A percentile compares a stretch with the other conserved stretches of the same genome.
Conservation (phyloP, 1,284 basidiomycete genomes). For the Neolentinus lepideus region DNA sequence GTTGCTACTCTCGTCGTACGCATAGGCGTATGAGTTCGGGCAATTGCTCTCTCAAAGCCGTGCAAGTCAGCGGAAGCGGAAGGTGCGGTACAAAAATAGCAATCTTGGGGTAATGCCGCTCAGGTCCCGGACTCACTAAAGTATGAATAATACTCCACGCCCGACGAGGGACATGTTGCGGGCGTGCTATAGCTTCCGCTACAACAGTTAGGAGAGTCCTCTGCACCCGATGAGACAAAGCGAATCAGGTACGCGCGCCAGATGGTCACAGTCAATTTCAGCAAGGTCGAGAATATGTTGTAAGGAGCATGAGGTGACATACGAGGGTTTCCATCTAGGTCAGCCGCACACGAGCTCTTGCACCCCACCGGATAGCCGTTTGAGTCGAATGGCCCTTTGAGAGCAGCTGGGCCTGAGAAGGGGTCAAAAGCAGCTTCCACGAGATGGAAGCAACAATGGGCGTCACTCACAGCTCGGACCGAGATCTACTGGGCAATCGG, state of each 20-base stretch:
- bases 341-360: constrained; percentile 50
- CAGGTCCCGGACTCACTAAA: constrained; percentile 33
- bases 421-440: not conserved
- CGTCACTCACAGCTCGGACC: constrained; percentile 32
- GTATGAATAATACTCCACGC: constrained; percentile 43
- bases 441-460: not conserved
- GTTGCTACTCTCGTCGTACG: constrained; percentile 45
- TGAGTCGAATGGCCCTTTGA: constrained; percentile 46
- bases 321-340: constrained; percentile 37
- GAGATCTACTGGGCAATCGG: constrained; percentile 48
- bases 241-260: not conserved
- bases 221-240: constrained; percentile 8
- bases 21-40: constrained; percentile 53
- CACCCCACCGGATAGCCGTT: constrained; percentile 48
- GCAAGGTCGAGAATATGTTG: not conserved
- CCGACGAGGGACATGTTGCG: constrained; percentile 39
- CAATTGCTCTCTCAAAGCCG: too few species aligned
- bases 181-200: constrained; percentile 40
- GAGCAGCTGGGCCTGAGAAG: constrained; percentile 35
- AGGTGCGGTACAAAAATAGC: not conserved
- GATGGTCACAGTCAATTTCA: not conserved
- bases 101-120: not conserved
- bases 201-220: constrained; percentile 48
- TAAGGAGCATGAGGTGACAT: constrained; percentile 6
- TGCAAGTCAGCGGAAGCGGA: too few species aligned